These are phyloP conservation scores for Aquilaria yunnanensis DNA, from an alignment of 345 rosid species.

Conservation along the genomic window DNA sequence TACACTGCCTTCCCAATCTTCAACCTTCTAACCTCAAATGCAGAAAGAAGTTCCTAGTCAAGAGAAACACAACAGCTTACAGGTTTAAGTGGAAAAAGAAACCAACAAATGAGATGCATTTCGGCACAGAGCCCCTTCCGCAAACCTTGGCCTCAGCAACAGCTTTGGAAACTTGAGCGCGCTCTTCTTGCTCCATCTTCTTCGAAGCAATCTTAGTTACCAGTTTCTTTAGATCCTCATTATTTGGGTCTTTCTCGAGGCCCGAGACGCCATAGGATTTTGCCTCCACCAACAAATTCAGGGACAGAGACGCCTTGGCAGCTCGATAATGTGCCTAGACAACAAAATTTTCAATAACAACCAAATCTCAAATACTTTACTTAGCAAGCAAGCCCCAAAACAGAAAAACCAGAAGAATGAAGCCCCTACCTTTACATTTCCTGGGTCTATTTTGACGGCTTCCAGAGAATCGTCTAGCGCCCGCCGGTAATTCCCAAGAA, in stretches of 20 bases:
- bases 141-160: slow-evolving; percentile 67
- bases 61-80: slow-evolving; percentile 5
- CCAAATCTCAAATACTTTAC: background rate
- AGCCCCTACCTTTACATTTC: slow-evolving; percentile 55
- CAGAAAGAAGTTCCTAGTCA: slow-evolving; percentile 55
- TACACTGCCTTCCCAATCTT: slow-evolving; percentile 77
- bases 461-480: slow-evolving; percentile 73
- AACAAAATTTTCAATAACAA: background rate
- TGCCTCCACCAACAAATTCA: slow-evolving; percentile 64
- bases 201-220: slow-evolving; percentile 38
- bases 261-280: slow-evolving; percentile 46
- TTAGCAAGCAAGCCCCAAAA: background rate
- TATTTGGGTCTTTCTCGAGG: slow-evolving; percentile 49
- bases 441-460: slow-evolving; percentile 49
- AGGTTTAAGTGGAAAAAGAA: background rate
- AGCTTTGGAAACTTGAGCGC: slow-evolving; percentile 51
- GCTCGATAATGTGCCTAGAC: slow-evolving; percentile 76
- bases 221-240: slow-evolving; percentile 69
- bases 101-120: background rate
- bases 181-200: slow-evolving; percentile 53
- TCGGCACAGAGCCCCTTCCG: slow-evolving; percentile 7
- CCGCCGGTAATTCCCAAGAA: slow-evolving; percentile 71
- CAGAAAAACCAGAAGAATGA: background rate
- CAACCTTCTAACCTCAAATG: slow-evolving; percentile 56
- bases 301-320: slow-evolving; percentile 67